Evolutionary conservation across 352 stramenopile genomes (phyloP), one percentile per base, ranked within the genome.

Genomic region (Pythium scleroteichum): DNA sequence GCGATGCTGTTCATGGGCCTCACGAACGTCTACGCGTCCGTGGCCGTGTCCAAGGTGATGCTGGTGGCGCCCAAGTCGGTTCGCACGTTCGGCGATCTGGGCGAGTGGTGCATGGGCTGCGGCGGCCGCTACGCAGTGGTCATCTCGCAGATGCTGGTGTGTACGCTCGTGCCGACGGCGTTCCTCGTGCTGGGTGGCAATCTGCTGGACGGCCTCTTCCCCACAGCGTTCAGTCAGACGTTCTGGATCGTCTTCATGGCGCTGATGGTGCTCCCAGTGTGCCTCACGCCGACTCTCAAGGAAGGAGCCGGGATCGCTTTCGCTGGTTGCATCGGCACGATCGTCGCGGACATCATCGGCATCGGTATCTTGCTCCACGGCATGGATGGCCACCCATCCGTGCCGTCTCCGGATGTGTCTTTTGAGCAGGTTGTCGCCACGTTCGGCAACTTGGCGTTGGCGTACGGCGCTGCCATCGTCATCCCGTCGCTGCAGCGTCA

Each of bases 11-110:
- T 72, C 53, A 72, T 72, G 64, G 64, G 60, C 17, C 53, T 62
- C 20, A 53, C 60, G 51, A 72, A 72, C 46, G 52, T 57, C 19
- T 57, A 57, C 50, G 50, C 50, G 19, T 57, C 50, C 9, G 50
- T 57, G 19, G 49, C 64, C 29, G 71, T 87, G 26, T 68, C 59
- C 60, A 75, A 72, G 59, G 58, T 72, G n/a, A 50, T 75, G 49
- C 51, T 75, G 10, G 60, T 60, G 1, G 68, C 68, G 7, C 68
- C 68, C 10, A 49, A 48, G 29, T 56, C 44, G n/a, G 62, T 75
- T 6, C 39, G 46, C n/a, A 75, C 68, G 13, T 72, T 65, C 26
- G 58, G 64, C 10, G 68, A 75, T 40, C 57, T 75, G 9, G 68
- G 68, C 13, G 62, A 75, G 29, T 75, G 60, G 50, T 61, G 42